Evolutionary conservation across 208 protist genomes (phyloP).

Genomic region (Leishmania lainsoni): DNA sequence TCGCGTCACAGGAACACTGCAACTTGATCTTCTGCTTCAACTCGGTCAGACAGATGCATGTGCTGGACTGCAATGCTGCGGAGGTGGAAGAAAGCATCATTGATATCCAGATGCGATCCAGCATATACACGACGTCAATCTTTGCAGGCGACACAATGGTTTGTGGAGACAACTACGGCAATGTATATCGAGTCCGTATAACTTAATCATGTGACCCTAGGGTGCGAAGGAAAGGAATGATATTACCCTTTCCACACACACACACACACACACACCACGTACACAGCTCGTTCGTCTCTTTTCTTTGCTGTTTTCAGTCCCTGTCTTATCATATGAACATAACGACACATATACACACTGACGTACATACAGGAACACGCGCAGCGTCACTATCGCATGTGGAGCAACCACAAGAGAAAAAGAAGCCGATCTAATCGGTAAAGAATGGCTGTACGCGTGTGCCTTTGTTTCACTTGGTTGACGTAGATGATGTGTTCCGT

Average conservation of each 20-base stretch:
- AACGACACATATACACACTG: neutral
- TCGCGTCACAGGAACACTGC: conserved; percentile 30
- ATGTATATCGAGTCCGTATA: conserved; percentile 53
- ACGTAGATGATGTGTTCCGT: neutral
- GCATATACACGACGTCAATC: conserved; percentile 39
- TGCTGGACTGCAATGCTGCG: conserved; percentile 35
- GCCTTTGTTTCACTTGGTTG: neutral
- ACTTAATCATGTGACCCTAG: conserved; percentile 6
- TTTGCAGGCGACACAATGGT: conserved; percentile 41
- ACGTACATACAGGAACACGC: neutral
- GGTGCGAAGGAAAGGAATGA: neutral
- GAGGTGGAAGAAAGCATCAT: conserved; percentile 34
- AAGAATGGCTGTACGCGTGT: neutral
- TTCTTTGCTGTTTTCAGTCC: neutral
- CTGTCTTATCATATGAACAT: neutral
- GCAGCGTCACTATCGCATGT: neutral
- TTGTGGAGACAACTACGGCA: conserved; percentile 66
- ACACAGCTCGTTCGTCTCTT: neutral
- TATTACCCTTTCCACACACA: neutral
- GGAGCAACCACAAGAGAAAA: neutral
- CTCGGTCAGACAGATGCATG: conserved; percentile 34
- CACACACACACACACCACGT: neutral
- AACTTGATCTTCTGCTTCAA: conserved; percentile 54
- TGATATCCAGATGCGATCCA: conserved; percentile 45
- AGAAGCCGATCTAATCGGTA: neutral